Evolutionary conservation across 2,329 filamentous ascomycete species (phyloP), one percentile per base, ranked within the genome.

Genomic region (Torrubiellomyces zombiae): DNA sequence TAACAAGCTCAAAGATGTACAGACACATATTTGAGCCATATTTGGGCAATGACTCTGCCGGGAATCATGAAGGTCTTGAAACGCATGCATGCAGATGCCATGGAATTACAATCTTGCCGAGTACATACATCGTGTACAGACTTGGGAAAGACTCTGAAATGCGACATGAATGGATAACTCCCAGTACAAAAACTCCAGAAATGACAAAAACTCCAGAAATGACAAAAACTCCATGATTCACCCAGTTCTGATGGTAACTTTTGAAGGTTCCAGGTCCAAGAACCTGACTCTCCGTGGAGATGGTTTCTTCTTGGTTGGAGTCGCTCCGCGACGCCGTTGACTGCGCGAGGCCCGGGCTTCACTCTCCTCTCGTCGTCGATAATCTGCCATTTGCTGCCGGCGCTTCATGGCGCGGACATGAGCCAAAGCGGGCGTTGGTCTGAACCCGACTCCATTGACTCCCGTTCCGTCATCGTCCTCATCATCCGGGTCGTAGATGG

Each of bases 391-490:
- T 44, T 75, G 71, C 43, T 68, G 61, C 28, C 56, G 57, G 20
- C 70, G 55, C 39, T 63, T 68, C 45, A 65, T 55, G 2, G 59
- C 52, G 11, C 70, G 58, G 4, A 62, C 60, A 28, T 67, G 59
- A 6, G 68, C 69, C 21, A 73, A 54, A 12, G 67, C 67, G 5
- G 69, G 56, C 0, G 68, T 74, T 3, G 71, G 70, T 37, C 60
- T 67, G 48, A 75, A 76, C 1, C 71, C 71, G 31, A 76, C 67
- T 5, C 71, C 71, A 41, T 76, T 75, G 38, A 76, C 67, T 13
- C 71, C 71, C 4, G 63, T 66, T 25, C 71, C 71, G 38, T 76
- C 71, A 38, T 76, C 71, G 33, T 76, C 70, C 32, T 64, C 58
- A 39, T 75, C 71, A 20, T 68, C 55, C 1, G 68, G 65, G 35